Evolutionary conservation across 1,139 yeast species (phyloP), one percentile per base, ranked within the genome.

Genomic region (Yamadazyma diospyri): DNA sequence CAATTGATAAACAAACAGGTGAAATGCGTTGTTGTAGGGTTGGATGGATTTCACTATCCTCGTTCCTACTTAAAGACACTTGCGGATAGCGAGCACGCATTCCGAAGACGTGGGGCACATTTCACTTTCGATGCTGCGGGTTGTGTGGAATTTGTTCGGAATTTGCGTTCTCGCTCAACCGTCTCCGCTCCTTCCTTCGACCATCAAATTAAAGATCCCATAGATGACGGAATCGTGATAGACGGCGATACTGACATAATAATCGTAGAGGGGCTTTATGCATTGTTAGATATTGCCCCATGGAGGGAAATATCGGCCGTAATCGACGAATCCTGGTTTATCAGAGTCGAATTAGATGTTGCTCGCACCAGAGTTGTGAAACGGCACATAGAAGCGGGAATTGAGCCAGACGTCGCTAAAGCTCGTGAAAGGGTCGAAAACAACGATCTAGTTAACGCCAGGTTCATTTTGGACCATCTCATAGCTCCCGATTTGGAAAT

Each of bases 31-130:
- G 46, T 42, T 21, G 41, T 41, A 14, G 46, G 45, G 10, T 71
- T 65, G 82, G 97, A 89, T 59, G 97, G 97, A 8, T 89, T 74
- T 51, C 97, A 89, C 53, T 64, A 79, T 25, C 76, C 87, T 5
- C 59, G 92, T 25, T 43, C 54, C 0, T 71, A 75, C 33, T 61
- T 89, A 20, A 64, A 60, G 20, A 43, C 57, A 28, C 69, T 83
- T 51, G 55, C 62, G 2, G 72, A 86, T 45, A 69, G 86, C 0
- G 64, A 50, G 4, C 64, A 60, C 24, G 94, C 95, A 0, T 62
- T 78, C 29, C 55, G 61, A 25, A 64, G 87, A 42, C 70, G 97
- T 33, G 97, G 97, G 0, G 84, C 96, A 0, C 94, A 95, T 1
- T 76, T 72, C 48, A 87, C 97, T 0, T 88, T 89, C 58, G 88